A percentile compares a stretch with the other conserved stretches of the same genome.
These are phyloP conservation scores for Kurtzmaniella natalensis DNA, from an alignment of 1,139 yeast genomes.

Conservation along the genomic window DNA sequence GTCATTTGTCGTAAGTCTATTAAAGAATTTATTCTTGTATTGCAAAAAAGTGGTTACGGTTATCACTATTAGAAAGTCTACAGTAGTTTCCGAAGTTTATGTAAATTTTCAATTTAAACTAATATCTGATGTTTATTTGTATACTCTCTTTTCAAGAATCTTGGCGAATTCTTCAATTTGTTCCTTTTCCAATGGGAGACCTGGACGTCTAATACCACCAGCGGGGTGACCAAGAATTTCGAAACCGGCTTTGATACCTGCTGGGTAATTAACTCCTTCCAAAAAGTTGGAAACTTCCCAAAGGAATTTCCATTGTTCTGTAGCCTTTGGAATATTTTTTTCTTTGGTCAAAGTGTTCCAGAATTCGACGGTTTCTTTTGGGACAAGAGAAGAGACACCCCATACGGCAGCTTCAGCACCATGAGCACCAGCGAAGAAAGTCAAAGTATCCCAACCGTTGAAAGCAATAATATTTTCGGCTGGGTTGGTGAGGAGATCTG, in stretches of 20 bases:
- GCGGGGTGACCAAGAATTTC: conserved; percentile 13
- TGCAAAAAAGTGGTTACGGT: no score
- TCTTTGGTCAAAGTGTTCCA: conserved; percentile 11
- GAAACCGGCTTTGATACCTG: conserved; percentile 14
- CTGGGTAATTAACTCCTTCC: conserved; percentile 12
- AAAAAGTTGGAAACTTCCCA: conserved; percentile 13
- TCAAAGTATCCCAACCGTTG: conserved; percentile 14
- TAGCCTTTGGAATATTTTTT: conserved; percentile 11
- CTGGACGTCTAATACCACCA: conserved; percentile 13
- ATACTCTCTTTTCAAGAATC: conserved; percentile 11
- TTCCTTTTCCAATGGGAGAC: conserved; percentile 11
- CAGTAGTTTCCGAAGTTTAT: no score
- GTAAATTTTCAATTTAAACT: background rate
- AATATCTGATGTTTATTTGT: conserved; percentile 6
- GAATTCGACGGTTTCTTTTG: conserved; percentile 14
- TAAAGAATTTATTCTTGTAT: no score
- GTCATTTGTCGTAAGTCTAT: no score
- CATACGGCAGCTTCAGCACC: conserved; percentile 13
- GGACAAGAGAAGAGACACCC: conserved; percentile 15
- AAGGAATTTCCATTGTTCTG: conserved; percentile 14
- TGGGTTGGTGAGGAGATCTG: conserved; percentile 14
- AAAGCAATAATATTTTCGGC: conserved; percentile 9
- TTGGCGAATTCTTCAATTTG: conserved; percentile 10
- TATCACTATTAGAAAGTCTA: no score
- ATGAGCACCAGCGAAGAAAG: conserved; percentile 13